Percentiles rank a stretch among this genome's conserved stretches.
Conservation (phyloP, 495 filamentous ascomycete species). For the Hamigera avellanea region DNA sequence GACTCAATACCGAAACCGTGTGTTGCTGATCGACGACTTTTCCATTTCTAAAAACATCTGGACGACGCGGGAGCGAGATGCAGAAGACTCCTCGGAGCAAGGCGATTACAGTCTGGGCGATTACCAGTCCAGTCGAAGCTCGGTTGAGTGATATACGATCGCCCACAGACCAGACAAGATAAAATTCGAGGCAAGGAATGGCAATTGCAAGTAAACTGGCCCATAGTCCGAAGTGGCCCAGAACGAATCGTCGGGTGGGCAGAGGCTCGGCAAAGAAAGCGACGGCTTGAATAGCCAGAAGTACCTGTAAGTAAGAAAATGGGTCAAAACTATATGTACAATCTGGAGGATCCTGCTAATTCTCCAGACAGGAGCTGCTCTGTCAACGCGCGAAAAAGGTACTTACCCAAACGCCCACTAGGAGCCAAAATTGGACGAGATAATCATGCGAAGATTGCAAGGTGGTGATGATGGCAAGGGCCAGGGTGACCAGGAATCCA, state of each 20-base stretch:
- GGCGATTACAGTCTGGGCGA: conserved; percentile 13
- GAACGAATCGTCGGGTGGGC: conserved; percentile 15
- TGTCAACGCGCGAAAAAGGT: too few relatives aligned
- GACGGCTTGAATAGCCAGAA: conserved; percentile 20
- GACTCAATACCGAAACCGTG: conserved; percentile 46
- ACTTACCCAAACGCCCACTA: conserved; percentile 27
- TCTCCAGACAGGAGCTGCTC: too few relatives aligned
- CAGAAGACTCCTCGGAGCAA: conserved; percentile 19
- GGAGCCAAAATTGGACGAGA: conserved; percentile 17
- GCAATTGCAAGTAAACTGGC: conserved; percentile 15
- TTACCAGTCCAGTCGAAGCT: conserved; percentile 9
- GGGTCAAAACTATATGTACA: neutral
- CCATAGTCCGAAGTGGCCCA: conserved; percentile 19
- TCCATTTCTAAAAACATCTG: conserved; percentile 47
- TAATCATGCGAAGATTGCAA: neutral
- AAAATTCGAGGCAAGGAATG: conserved; percentile 9
- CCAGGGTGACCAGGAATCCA: conserved; percentile 10
- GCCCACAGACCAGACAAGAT: conserved; percentile 7
- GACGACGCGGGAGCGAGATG: conserved; percentile 49
- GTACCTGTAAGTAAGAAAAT: conserved; percentile 6
- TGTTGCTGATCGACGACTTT: conserved; percentile 51
- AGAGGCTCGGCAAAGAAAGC: conserved; percentile 24
- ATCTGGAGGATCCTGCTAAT: too few relatives aligned
- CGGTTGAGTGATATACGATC: conserved; percentile 1
- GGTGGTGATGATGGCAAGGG: conserved; percentile 14